Base-by-base conservation (phyloP, 2,329 filamentous ascomycete species). In the Dichotomopilus funicola region DNA sequence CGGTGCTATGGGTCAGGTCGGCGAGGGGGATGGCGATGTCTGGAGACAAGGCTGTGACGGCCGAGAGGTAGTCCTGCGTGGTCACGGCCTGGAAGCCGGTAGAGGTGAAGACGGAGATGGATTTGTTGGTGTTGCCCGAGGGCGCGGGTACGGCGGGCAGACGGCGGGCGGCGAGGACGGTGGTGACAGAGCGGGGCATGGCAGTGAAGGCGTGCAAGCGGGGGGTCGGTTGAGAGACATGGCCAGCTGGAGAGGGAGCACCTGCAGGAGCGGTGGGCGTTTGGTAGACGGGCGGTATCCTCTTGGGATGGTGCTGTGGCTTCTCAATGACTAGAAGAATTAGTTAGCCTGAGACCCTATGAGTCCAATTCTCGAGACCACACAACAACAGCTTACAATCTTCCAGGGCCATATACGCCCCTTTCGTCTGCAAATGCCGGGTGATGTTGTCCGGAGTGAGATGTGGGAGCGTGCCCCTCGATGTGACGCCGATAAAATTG, bases 391-490 rank as follows among this genome's bases (percentile, higher is more conserved):
- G 37, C 37, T 72, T 78, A 96, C 94, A 97, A 71, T 99, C 94
- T 76, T 99, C 94, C 34, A 97, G 74, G 0, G 87, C 89, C 65
- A 94, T 76, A 68, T 95, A 95, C 3, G 89, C 78, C 33, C 87
- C 88, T 34, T 76, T 75, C 57, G 95, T 76, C 5, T 79, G 69
- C 1, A 85, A 84, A 64, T 87, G 77, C 54, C 82, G 85, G 42
- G 73, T 70, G 61, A 94, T 76, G 59, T 87, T 87, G 74, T 99
- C 94, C 41, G 91, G 91, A 3, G 91, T 88, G 61, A 99, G 73
- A 73, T 99, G 94, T 51, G 94, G 91, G 38, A 97, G 76, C 1
- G 82, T 82, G 27, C 94, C 94, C 65, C 94, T 82, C 37, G 94
- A 96, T 3, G 88, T 88, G 62, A 88, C 77, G 50, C 83, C 86